Conservation (phyloP, 371 early-diverging fungal species). For the Mortierella sp. region DNA sequence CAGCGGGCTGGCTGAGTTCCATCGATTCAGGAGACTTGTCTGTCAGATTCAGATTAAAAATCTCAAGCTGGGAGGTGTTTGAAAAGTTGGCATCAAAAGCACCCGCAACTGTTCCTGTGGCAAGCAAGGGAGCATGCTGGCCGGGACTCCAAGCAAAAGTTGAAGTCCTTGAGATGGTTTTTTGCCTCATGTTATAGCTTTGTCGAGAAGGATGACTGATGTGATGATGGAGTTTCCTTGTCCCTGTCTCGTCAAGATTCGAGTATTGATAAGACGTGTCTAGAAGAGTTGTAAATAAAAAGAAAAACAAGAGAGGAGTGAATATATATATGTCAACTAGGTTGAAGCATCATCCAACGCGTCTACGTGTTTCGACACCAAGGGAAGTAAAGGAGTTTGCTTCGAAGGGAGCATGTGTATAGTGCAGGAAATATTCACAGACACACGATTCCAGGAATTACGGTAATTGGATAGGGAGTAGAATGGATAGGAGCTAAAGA, state of each 20-base stretch:
- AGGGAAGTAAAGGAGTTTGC: neutral
- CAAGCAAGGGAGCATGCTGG: conserved; percentile 80
- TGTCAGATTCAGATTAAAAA: conserved; percentile 84
- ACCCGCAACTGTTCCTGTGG: conserved; percentile 96
- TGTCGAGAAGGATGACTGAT: conserved; percentile 8
- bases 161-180: conserved; percentile 84
- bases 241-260: conserved; percentile 3
- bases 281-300: neutral
- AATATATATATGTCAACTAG: too few relatives aligned
- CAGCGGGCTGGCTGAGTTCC: conserved; percentile 63
- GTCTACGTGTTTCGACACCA: conserved; percentile 1
- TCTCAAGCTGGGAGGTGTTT: conserved; percentile 90
- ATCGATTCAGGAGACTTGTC: conserved; percentile 53
- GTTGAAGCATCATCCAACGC: too few relatives aligned
- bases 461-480: too few relatives aligned
- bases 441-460: neutral
- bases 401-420: too few relatives aligned
- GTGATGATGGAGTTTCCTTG: neutral
- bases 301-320: too few relatives aligned
- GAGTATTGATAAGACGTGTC: conserved; percentile 6
- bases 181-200: conserved; percentile 57
- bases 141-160: conserved; percentile 88
- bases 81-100: conserved; percentile 97
- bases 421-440: neutral
- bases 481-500: too few relatives aligned